A percentile compares a stretch with the other conserved stretches of the same genome.
Evolutionary conservation across 2,329 filamentous ascomycete genomes (phyloP).

Genomic region (Dactylonectria macrodidyma): DNA sequence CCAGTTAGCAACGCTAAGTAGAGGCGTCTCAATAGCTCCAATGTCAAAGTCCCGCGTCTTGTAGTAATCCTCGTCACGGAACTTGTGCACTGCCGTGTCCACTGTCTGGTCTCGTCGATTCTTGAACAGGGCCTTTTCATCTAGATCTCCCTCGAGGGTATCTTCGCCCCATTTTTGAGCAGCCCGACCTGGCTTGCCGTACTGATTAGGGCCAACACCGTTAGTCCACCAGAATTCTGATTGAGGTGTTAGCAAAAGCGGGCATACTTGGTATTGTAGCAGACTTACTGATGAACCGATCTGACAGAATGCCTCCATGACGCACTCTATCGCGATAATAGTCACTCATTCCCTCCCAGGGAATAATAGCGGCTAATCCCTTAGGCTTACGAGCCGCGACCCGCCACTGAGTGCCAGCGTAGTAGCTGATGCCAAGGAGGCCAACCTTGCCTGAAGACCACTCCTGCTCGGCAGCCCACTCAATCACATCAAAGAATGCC

Average conservation of each 20-base stretch:
- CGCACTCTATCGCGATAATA: conserved; percentile 71
- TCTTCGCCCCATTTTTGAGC: conserved; percentile 46
- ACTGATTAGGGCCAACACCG: conserved; percentile 68
- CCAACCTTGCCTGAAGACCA: conserved; percentile 66
- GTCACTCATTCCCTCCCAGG: conserved; percentile 68
- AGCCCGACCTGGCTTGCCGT: conserved; percentile 58
- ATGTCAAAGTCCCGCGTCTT: conserved; percentile 75
- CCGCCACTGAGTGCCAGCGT: conserved; percentile 62
- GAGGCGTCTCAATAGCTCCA: conserved; percentile 75
- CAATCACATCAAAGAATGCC: conserved; percentile 64
- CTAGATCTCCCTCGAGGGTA: conserved; percentile 72
- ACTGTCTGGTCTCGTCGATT: conserved; percentile 64
- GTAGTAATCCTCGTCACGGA: conserved; percentile 75
- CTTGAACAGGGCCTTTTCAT: conserved; percentile 63
- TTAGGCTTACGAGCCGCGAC: conserved; percentile 63
- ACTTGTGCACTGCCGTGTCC: conserved; percentile 65
- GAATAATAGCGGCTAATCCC: conserved; percentile 62
- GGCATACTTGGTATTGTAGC: background rate
- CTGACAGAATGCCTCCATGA: conserved; percentile 73
- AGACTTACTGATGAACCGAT: conserved; percentile 64
- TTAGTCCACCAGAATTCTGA: conserved; percentile 44
- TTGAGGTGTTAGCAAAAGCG: background rate
- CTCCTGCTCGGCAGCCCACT: conserved; percentile 60
- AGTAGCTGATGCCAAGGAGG: conserved; percentile 64
- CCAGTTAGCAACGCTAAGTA: conserved; percentile 80